Evolutionary conservation across 176 grass and related monocot species (phyloP).

Genomic region (Juncus effusus): DNA sequence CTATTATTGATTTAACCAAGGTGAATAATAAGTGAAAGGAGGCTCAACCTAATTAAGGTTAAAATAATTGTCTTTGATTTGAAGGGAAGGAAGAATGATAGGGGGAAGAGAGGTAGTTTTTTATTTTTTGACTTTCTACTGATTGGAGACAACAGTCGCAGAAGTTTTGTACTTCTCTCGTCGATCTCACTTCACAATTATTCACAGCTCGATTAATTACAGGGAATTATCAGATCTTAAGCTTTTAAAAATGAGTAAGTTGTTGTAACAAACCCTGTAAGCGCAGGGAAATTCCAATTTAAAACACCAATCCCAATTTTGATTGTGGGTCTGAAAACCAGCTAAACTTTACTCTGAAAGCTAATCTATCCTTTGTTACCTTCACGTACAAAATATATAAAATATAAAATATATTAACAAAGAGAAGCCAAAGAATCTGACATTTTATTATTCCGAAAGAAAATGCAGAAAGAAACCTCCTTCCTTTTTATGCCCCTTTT

Average conservation of each 20-base stretch:
- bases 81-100: conserved; percentile 27
- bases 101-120: conserved; percentile 10
- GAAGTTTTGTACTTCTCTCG: conserved; percentile 2
- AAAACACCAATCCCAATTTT: not conserved
- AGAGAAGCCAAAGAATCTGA: conserved; percentile 37
- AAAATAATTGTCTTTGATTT: conserved; percentile 30
- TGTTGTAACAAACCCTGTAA: not conserved
- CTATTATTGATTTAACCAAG: not conserved
- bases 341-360: not conserved
- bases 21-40: not conserved
- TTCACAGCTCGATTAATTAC: not conserved
- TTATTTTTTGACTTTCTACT: conserved; percentile 26
- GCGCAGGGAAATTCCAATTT: not conserved
- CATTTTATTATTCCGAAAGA: conserved; percentile 34
- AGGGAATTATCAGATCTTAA: conserved; percentile 17
- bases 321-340: not conserved
- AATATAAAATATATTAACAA: conserved; percentile 25
- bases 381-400: conserved; percentile 35
- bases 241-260: not conserved
- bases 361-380: not conserved
- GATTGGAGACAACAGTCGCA: conserved; percentile 12
- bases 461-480: conserved; percentile 36
- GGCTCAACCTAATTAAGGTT: not conserved
- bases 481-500: conserved; percentile 34
- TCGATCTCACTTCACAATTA: not conserved